A percentile compares a stretch with the other conserved stretches of the same genome.
These are phyloP conservation scores for Microcera coccophila DNA, from an alignment of 2,329 filamentous ascomycete species.

Conservation along the genomic window DNA sequence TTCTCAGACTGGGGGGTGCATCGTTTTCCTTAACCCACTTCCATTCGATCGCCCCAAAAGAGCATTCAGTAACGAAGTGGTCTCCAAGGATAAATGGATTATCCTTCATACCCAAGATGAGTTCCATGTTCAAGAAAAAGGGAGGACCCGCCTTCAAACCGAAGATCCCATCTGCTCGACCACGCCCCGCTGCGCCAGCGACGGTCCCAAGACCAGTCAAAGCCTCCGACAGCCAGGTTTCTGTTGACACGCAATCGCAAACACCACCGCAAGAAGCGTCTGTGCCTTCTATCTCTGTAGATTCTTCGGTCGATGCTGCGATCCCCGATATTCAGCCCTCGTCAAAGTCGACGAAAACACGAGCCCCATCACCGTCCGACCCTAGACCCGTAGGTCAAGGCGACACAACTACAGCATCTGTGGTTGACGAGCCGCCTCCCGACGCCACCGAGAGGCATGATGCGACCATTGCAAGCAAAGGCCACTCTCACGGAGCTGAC, in stretches of 20 bases:
- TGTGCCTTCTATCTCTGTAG: background rate
- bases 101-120: conserved; percentile 45
- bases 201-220: conserved; percentile 25
- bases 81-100: conserved; percentile 8
- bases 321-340: too few species aligned
- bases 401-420: too few species aligned
- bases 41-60: conserved; percentile 4
- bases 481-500: too few species aligned
- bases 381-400: too few species aligned
- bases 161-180: conserved; percentile 58
- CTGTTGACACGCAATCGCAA: conserved; percentile 14
- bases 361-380: too few species aligned
- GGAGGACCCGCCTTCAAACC: conserved; percentile 64
- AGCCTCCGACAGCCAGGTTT: conserved; percentile 12
- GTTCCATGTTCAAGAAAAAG: conserved; percentile 65
- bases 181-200: conserved; percentile 42
- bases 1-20: conserved; percentile 19
- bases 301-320: background rate
- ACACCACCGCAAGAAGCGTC: conserved; percentile 1
- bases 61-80: background rate
- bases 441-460: too few species aligned
- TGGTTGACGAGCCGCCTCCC: too few species aligned
- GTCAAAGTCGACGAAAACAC: too few species aligned
- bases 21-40: conserved; percentile 16
- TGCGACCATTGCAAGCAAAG: too few species aligned